These are phyloP conservation scores for Nectriaceae sp. DNA, from an alignment of 2,329 filamentous ascomycete species.

Conservation along the genomic window DNA sequence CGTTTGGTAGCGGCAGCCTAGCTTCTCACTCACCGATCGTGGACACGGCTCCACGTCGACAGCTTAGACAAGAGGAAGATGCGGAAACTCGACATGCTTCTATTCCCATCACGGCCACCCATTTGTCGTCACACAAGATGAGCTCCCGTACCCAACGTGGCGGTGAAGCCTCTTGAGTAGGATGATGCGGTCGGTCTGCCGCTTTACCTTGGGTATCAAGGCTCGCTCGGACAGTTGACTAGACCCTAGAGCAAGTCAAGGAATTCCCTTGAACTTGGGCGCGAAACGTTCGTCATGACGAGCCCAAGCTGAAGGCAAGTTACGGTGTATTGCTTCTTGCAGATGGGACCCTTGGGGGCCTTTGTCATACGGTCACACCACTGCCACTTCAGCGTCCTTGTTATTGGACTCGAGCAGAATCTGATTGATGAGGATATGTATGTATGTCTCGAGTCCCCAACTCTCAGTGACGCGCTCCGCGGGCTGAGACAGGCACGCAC, in stretches of 20 bases:
- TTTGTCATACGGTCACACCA: not conserved
- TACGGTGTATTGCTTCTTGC: not conserved
- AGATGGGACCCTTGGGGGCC: not conserved
- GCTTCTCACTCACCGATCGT: constrained; percentile 15
- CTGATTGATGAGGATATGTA: not conserved
- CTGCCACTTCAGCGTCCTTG: not conserved
- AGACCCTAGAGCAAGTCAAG: constrained; percentile 1
- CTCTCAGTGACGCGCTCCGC: not conserved
- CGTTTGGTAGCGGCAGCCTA: not conserved
- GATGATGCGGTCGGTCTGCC: constrained; percentile 2
- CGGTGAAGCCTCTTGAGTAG: constrained; percentile 20
- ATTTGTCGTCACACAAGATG: constrained; percentile 8
- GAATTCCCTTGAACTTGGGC: not conserved
- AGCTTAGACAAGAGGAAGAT: constrained; percentile 9
- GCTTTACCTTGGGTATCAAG: constrained; percentile 11
- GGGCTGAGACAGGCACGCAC: not conserved
- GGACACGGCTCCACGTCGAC: constrained; percentile 17
- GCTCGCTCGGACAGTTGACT: constrained; percentile 1
- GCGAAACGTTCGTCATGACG: constrained; percentile 3
- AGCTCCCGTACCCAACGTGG: constrained; percentile 13
- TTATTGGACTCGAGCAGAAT: not conserved
- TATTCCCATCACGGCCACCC: constrained; percentile 7
- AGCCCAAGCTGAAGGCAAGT: not conserved
- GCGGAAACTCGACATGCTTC: constrained; percentile 12
- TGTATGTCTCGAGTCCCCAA: not conserved